Evolutionary conservation across 441 rosid species (phyloP), one percentile per base, ranked within the genome.

Genomic region (Melastoma candidum): DNA sequence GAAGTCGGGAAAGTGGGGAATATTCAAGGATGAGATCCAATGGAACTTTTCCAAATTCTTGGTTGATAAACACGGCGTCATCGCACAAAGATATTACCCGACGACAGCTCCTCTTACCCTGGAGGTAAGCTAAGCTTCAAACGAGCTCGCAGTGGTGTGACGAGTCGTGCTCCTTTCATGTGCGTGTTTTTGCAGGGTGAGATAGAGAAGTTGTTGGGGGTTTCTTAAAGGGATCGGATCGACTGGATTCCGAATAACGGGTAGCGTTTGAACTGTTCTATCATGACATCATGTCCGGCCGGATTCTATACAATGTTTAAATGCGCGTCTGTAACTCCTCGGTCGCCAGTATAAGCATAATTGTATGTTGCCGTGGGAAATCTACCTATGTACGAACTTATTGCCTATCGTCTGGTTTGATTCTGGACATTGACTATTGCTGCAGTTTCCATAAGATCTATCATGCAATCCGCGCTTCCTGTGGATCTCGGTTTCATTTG

Each of bases 31-130:
- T 36, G 93, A 90, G 26, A 85, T 90, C 58, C 98, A 90, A 36
- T 87, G 96, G 90, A 90, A 90, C 79, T 87, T 87, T 62, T 87
- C 89, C 29, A 87, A 90, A 77, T 87, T 90, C 72, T 79, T 85
- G 48, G 86, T 87, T 41, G 69, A 74, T 44, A 80, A 78, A 56
- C 75, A 78, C 17, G 95, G 95, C 47, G 72, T 80, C 68, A 82
- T 81, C 54, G 81, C 66, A 10, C 71, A 87, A 62, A 93, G 96
- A 29, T 87, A 76, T 67, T 85, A 87, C 56, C 96, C 95, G 17
- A 83, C 95, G 10, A 87, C 96, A 63, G 73, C 95, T 8, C 89
- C 96, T 57, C 80, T 80, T 57, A 68, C 80, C 47, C 61, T 87
- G 9, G 90, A 83, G 95, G 93, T 87, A 69, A 32, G 8, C 8